Evolutionary conservation across 179 eudicot genomes (phyloP).

Genomic region (Silene vulgaris): DNA sequence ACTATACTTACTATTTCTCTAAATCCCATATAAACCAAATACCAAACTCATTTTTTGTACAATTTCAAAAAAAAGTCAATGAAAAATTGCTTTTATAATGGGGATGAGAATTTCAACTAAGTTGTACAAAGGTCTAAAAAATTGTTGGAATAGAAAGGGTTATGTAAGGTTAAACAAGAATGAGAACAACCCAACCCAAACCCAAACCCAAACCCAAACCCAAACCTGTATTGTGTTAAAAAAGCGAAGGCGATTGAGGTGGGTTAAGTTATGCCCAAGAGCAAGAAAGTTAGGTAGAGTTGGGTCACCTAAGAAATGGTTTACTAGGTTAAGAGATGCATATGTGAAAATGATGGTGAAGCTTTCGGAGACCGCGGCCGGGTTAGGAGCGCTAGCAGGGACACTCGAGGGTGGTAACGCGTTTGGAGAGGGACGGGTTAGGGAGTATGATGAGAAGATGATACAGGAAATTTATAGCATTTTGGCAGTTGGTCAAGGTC

Average conservation of each 20-base stretch:
- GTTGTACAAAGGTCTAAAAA: background rate
- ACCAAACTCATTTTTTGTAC: background rate
- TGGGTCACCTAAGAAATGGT: slow-evolving; percentile 11
- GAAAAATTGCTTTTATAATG: background rate
- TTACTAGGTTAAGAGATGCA: background rate
- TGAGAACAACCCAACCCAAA: background rate
- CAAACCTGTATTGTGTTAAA: too few relatives aligned
- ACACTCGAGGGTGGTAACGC: background rate
- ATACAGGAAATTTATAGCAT: background rate
- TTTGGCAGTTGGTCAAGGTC: background rate
- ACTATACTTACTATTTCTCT: background rate
- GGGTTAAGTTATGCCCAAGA: background rate
- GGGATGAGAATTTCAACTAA: background rate
- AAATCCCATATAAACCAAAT: background rate
- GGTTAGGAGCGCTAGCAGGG: background rate
- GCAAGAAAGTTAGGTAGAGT: background rate
- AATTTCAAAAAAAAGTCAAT: too few relatives aligned
- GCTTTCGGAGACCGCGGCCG: background rate
- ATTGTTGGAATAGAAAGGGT: background rate
- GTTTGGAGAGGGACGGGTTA: background rate
- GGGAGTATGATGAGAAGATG: background rate
- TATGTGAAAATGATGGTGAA: background rate
- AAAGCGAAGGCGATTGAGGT: background rate
- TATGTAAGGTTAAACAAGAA: background rate
- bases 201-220: background rate